Conservation (phyloP, 805 yeast genomes). For the Metschnikowia santaceciliae region DNA sequence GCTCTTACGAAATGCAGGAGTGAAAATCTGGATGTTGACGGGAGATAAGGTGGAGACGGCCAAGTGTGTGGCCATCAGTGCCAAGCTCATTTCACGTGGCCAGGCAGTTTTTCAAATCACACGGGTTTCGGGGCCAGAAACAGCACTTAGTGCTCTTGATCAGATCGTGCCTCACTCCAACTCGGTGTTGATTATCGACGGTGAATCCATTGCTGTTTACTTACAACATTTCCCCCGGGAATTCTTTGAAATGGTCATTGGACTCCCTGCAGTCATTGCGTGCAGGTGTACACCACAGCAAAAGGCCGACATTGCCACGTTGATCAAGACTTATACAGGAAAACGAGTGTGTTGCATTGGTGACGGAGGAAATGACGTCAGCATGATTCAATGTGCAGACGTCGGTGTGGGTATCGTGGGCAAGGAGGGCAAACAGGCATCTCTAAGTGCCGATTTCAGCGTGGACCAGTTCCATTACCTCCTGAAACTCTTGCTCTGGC, state of each 20-base stretch:
- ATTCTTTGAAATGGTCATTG: slow-evolving; percentile 73
- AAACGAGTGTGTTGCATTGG: slow-evolving; percentile 97
- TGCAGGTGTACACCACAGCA: slow-evolving; percentile 99
- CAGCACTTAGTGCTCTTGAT: slow-evolving; percentile 74
- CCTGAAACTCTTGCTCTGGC: slow-evolving; percentile 89
- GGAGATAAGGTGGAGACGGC: slow-evolving; percentile 99
- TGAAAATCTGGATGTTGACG: slow-evolving; percentile 98
- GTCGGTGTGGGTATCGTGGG: slow-evolving; percentile 99
- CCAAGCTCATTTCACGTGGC: slow-evolving; percentile 87
- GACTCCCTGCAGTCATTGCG: slow-evolving; percentile 91
- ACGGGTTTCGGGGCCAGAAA: slow-evolving; percentile 54
- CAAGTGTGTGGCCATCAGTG: slow-evolving; percentile 94
- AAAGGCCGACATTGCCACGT: slow-evolving; percentile 88
- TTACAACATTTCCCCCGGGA: slow-evolving; percentile 61
- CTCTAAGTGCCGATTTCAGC: slow-evolving; percentile 94
- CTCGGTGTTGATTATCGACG: slow-evolving; percentile 84
- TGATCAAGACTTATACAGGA: slow-evolving; percentile 74
- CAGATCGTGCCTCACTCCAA: slow-evolving; percentile 56
- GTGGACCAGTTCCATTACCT: slow-evolving; percentile 87
- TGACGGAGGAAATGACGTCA: slow-evolving; percentile 98
- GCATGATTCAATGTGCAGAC: slow-evolving; percentile 98
- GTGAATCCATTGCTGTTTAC: slow-evolving; percentile 77
- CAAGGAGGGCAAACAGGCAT: slow-evolving; percentile 96
- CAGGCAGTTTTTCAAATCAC: slow-evolving; percentile 89
- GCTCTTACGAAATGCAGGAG: slow-evolving; percentile 89